Evolutionary conservation across 1,284 basidiomycete genomes (phyloP), one percentile per base, ranked within the genome.

Genomic region (Malassezia pachydermatis): DNA sequence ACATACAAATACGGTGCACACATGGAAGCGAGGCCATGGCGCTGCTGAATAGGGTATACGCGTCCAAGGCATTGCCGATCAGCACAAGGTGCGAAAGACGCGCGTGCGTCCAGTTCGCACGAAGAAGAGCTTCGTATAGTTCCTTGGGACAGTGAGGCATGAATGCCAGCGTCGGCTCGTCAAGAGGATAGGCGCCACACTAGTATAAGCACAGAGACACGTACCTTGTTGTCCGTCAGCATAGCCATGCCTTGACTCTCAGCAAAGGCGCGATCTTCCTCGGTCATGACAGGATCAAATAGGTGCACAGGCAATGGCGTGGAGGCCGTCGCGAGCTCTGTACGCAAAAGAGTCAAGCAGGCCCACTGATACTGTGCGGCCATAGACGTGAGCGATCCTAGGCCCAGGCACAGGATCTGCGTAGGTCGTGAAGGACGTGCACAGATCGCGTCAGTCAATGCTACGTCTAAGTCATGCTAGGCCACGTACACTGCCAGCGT

Each of bases 141-240:
- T 43, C 41, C 16, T 38, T 37, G 10, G 55, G 50, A 34, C 57
- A 59, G 24, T 54, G 57, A 1, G 57, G 57, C 57, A 59, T 59
- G 27, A 54, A 59, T 6, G 51, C 41, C 4, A 59, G 24, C 16
- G 55, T 54, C 6, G 51, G 41, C 6, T 23, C 20, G n/a, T 43
- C 16, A 4, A 57, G 33, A n/a, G 25, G 14, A 32, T 54, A 43
- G 10, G 19, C 28, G 7, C 50, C 50, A 16, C 50, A 52, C 33
- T 44, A 27, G 10, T 5, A 41, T 1, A 48, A 24, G 6, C 9
- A n/a, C 13, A 11, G 4, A 13, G 7, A 27, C 7, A 40, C 46
- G 16, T 48, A 48, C 46, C 30, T 43, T 17, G 20, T 50, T 50
- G 4, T 23, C 28, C 2, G 5, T n/a, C n/a, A n/a, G n/a, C n/a